These are phyloP conservation scores for Hevea brasiliensis DNA, from an alignment of 345 rosid genomes.

Conservation along the genomic window DNA sequence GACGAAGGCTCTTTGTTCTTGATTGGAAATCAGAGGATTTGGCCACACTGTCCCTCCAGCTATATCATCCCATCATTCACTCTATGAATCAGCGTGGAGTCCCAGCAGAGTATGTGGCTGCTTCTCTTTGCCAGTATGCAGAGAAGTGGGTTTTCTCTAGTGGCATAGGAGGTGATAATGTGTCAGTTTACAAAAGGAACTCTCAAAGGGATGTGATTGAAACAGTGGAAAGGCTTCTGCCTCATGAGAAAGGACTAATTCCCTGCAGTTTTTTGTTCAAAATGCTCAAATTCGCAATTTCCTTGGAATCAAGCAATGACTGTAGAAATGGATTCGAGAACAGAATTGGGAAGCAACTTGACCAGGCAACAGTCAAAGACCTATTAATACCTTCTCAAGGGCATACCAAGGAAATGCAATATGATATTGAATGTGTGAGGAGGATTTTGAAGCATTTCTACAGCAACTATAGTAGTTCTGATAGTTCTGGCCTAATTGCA, in stretches of 20 bases:
- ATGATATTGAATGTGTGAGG: slow-evolving; percentile 59
- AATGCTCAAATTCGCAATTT: slow-evolving; percentile 52
- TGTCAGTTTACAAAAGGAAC: slow-evolving; percentile 43
- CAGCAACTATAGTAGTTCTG: slow-evolving; percentile 29
- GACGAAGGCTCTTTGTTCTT: slow-evolving; percentile 56
- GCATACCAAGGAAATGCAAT: slow-evolving; percentile 47
- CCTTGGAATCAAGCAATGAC: slow-evolving; percentile 46
- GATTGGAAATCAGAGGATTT: slow-evolving; percentile 65
- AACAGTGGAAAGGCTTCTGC: slow-evolving; percentile 67
- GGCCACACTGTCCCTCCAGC: slow-evolving; percentile 48
- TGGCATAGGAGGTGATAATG: slow-evolving; percentile 17
- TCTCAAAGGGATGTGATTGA: slow-evolving; percentile 50
- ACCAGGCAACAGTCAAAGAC: slow-evolving; percentile 57
- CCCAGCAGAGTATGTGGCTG: slow-evolving; percentile 41
- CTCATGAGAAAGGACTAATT: slow-evolving; percentile 47
- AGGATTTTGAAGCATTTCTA: slow-evolving; percentile 61
- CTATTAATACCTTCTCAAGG: slow-evolving; percentile 53
- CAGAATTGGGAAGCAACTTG: slow-evolving; percentile 74
- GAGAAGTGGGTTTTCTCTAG: slow-evolving; percentile 46
- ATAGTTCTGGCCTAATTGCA: slow-evolving; percentile 29
- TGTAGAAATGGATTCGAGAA: slow-evolving; percentile 68
- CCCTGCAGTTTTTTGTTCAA: slow-evolving; percentile 55
- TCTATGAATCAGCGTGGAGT: slow-evolving; percentile 42
- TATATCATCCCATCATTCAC: slow-evolving; percentile 47
- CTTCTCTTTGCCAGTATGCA: slow-evolving; percentile 58